phyloP scores from a whole-genome alignment of 352 stramenopile species.

The Globisporangium splendens region DNA sequence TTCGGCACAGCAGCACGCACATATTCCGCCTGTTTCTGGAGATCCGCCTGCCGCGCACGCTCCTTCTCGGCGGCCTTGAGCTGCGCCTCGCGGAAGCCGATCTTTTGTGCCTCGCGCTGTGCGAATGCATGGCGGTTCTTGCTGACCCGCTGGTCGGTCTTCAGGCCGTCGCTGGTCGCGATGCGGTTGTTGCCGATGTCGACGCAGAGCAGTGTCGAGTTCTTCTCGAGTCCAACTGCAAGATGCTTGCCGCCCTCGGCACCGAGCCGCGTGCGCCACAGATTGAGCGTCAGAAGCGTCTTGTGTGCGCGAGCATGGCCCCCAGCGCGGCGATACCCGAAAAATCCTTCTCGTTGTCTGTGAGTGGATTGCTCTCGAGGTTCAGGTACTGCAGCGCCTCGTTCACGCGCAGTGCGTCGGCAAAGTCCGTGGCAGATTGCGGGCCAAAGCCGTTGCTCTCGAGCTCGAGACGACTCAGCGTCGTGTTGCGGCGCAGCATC shows the following conservation, averaged over 20 bases:
- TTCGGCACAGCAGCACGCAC: slow-evolving; percentile 18
- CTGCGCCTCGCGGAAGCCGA: slow-evolving; percentile 44
- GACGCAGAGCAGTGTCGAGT: slow-evolving; percentile 60
- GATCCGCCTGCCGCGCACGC: slow-evolving; percentile 38
- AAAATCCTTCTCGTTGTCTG: slow-evolving; percentile 77
- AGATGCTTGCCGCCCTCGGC: slow-evolving; percentile 65
- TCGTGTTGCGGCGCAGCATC: slow-evolving; percentile 61
- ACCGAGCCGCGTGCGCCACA: slow-evolving; percentile 73
- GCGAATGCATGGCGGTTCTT: slow-evolving; percentile 54
- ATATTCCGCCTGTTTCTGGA: slow-evolving; percentile 51
- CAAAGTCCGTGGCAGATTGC: slow-evolving; percentile 40
- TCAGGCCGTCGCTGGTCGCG: slow-evolving; percentile 37
- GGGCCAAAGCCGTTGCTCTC: slow-evolving; percentile 65
- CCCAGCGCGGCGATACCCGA: slow-evolving; percentile 48
- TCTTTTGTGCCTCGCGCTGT: slow-evolving; percentile 33
- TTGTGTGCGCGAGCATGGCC: slow-evolving; percentile 48
- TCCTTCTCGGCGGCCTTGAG: slow-evolving; percentile 47
- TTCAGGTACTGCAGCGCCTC: slow-evolving; percentile 53
- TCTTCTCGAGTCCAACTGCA: slow-evolving; percentile 48
- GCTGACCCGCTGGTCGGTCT: slow-evolving; percentile 42
- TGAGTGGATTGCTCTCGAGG: slow-evolving; percentile 78
- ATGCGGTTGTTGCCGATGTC: slow-evolving; percentile 83
- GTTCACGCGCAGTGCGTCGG: slow-evolving; percentile 54
- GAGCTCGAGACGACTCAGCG: slow-evolving; percentile 57
- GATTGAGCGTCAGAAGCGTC: slow-evolving; percentile 61